phyloP scores from a whole-genome alignment of 345 rosid genomes.

The Eucalyptus albens region DNA sequence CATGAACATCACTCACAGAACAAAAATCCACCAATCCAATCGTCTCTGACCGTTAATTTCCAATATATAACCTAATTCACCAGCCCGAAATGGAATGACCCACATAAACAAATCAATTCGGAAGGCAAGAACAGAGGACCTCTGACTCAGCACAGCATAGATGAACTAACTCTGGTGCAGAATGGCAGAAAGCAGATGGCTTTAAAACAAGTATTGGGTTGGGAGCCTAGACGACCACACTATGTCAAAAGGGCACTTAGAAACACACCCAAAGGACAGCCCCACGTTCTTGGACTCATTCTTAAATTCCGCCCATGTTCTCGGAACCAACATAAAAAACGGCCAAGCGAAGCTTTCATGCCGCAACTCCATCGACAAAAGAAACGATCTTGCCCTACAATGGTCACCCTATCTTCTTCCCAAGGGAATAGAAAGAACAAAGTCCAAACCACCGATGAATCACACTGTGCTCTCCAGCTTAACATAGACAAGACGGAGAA shows the following conservation, averaged over 20 bases:
- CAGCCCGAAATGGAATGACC: too few species aligned
- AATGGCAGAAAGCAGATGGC: background rate
- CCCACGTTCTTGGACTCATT: background rate
- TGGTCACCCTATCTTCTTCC: background rate
- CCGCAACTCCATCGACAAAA: background rate
- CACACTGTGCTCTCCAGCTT: background rate
- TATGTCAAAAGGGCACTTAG: background rate
- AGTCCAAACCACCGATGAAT: background rate
- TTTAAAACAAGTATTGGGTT: background rate
- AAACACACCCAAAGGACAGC: background rate
- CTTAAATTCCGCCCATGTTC: background rate
- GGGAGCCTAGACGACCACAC: background rate
- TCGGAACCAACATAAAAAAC: background rate
- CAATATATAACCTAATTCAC: too few species aligned
- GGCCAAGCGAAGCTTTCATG: background rate
- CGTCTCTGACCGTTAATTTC: too few species aligned
- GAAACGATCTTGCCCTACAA: background rate
- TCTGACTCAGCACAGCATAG: too few species aligned
- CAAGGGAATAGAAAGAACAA: background rate
- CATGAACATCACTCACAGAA: too few species aligned
- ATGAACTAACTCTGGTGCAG: background rate
- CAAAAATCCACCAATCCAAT: too few species aligned
- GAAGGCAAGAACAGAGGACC: too few species aligned
- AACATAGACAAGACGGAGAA: background rate
- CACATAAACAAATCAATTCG: too few species aligned